Conservation (phyloP, 148 eudicot species). For the Pouteria glomerata region DNA sequence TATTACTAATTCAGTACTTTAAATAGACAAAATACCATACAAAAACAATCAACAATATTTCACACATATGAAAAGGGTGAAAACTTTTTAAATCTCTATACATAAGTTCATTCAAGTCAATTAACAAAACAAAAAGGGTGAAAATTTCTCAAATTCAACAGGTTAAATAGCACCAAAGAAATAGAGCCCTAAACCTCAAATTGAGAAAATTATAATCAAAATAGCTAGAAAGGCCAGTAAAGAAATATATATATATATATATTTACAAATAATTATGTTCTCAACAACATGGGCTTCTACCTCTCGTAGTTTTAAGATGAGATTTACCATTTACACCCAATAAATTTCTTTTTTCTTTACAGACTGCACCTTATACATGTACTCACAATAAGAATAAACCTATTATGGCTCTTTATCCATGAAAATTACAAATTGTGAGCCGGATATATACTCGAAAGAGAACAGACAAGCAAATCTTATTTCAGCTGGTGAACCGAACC, state of each 20-base stretch:
- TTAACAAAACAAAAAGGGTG: neutral
- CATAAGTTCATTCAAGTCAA: neutral
- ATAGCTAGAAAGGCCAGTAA: neutral
- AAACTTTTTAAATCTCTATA: no score
- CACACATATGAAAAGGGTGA: no score
- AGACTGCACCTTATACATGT: neutral
- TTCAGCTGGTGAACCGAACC: neutral
- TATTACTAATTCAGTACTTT: no score
- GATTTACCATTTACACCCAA: neutral
- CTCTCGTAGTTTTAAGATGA: neutral
- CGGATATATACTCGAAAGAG: neutral
- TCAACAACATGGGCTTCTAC: neutral
- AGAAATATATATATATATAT: neutral
- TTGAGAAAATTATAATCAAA: neutral
- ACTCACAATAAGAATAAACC: neutral
- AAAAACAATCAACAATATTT: no score
- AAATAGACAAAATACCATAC: no score
- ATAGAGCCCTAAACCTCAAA: neutral
- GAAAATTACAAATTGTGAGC: conserved; percentile 3
- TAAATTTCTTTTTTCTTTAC: neutral
- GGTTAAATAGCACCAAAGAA: neutral
- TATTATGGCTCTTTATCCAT: neutral
- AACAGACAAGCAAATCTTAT: conserved; percentile 11
- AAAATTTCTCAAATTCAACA: neutral
- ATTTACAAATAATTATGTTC: conserved; percentile 1